Evolutionary conservation across 2,329 filamentous ascomycete species (phyloP), one percentile per base, ranked within the genome.

Genomic region (Chrysosporium keratinophilum): DNA sequence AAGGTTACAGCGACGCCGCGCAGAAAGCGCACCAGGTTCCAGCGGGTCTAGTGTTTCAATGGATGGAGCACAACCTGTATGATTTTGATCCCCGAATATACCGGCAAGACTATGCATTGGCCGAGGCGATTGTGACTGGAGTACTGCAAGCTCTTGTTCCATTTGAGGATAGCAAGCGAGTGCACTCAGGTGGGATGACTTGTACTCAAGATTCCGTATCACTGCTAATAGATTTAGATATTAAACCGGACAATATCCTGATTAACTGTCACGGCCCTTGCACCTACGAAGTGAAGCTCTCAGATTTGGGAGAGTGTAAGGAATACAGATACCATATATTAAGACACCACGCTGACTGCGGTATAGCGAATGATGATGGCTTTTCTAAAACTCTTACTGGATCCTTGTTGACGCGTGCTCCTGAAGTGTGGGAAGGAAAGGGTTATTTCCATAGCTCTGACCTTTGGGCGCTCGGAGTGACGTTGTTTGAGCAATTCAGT

Each of bases 51-150:
- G 52, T 54, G 52, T 49, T 54, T 50, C 52, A 43, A 49, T 54
- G 45, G 52, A 54, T 54, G 45, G 52, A 54, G 20, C 52, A 54
- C 52, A 54, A 54, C 44, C 45, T 54, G 44, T 54, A 54, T 43
- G 19, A 54, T 49, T 54, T 54, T 48, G 52, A 54, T 54, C 52
- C 52, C 35, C 35, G 45, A 49, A 42, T 49, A 49, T 49, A 54
- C 35, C 43, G 37, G 37, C 52, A 17, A 54, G 52, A 54, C 45
- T 54, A 54, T 50, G 52, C 50, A 50, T 54, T 54, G 45, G 44
- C 52, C 23, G 52, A 54, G 52, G 52, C 52, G 43, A 37, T 54
- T 49, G 37, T 19, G 7, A 54, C 52, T 54, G 45, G 52, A 50
- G 52, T 50, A 43, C 52, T 54, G 44, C 44, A 54, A 54, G 52